Percentiles rank a stretch among this genome's conserved stretches.
Evolutionary conservation across 2,329 filamentous ascomycete species (phyloP).

Genomic region (Aspergillus transmontanensis): DNA sequence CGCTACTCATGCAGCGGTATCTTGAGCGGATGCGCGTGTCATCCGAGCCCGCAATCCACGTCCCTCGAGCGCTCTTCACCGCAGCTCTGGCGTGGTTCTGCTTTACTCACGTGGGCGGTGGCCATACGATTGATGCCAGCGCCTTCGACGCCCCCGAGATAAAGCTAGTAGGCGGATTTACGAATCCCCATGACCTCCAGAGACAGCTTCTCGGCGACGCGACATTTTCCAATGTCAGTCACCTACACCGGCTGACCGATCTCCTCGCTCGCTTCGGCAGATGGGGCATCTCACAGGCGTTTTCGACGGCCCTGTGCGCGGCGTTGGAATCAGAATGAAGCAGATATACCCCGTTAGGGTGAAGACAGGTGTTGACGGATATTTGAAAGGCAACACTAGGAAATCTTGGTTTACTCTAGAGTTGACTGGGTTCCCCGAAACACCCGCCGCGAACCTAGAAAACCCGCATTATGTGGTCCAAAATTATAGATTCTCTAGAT

Average conservation of each 20-base stretch:
- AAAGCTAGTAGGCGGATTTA: constrained; percentile 25
- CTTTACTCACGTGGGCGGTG: constrained; percentile 20
- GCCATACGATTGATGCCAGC: constrained; percentile 12
- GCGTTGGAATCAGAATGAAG: too few species aligned
- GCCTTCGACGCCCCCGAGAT: constrained; percentile 30
- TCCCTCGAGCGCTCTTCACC: constrained; percentile 20
- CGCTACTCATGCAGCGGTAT: constrained; percentile 18
- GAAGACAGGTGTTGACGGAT: too few species aligned
- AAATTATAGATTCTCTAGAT: too few species aligned
- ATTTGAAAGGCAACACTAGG: too few species aligned
- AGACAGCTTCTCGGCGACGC: too few species aligned
- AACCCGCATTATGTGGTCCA: too few species aligned
- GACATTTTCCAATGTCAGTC: too few species aligned
- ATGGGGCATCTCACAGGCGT: constrained; percentile 31
- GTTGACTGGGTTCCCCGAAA: too few species aligned
- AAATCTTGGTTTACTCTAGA: too few species aligned
- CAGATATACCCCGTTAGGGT: too few species aligned
- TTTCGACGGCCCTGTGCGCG: constrained; percentile 25
- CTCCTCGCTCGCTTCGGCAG: constrained; percentile 28
- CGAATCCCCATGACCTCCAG: background rate
- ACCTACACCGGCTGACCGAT: constrained; percentile 27
- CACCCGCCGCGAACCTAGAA: too few species aligned
- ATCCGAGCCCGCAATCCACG: constrained; percentile 23
- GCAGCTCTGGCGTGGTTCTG: constrained; percentile 20
- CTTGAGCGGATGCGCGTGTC: constrained; percentile 21